Percentiles rank a stretch among this genome's conserved stretches.
These are phyloP conservation scores for Cyclotella baltica DNA, from an alignment of 108 stramenopile species.

Conservation along the genomic window DNA sequence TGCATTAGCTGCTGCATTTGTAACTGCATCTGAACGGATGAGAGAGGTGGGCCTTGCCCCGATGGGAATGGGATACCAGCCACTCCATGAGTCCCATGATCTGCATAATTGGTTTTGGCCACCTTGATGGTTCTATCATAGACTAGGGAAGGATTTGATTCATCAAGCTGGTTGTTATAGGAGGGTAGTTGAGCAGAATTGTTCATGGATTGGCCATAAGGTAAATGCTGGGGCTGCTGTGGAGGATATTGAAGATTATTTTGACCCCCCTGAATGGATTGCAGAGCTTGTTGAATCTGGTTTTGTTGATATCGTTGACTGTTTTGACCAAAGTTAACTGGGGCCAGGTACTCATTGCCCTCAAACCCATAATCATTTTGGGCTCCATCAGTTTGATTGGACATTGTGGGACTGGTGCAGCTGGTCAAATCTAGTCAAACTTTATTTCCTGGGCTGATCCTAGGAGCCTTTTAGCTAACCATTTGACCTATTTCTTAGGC, in stretches of 20 bases:
- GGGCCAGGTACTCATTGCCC: not conserved
- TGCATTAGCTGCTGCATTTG: constrained; percentile 45
- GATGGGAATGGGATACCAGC: constrained; percentile 9
- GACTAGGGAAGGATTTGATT: constrained; percentile 32
- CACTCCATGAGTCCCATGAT: constrained; percentile 64
- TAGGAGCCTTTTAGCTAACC: too few relatives aligned
- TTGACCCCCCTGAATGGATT: not conserved
- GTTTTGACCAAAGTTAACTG: constrained; percentile 4
- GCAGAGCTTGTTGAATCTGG: constrained; percentile 15
- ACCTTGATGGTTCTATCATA: constrained; percentile 61
- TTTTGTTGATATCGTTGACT: not conserved
- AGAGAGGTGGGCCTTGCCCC: not conserved
- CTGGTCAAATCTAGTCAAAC: constrained; percentile 1
- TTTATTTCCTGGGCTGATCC: too few relatives aligned
- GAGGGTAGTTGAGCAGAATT: not conserved
- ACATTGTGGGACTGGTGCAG: constrained; percentile 1
- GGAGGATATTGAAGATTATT: constrained; percentile 1
- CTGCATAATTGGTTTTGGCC: constrained; percentile 58
- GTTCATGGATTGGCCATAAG: not conserved
- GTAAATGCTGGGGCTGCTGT: constrained; percentile 10
- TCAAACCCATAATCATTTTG: not conserved
- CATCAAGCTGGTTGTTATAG: not conserved
- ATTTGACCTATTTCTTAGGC: too few relatives aligned
- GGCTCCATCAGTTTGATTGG: not conserved
- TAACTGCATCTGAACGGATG: constrained; percentile 25